phyloP scores from a whole-genome alignment of 2,329 filamentous ascomycete species.

The Aaosphaeria arxii region DNA sequence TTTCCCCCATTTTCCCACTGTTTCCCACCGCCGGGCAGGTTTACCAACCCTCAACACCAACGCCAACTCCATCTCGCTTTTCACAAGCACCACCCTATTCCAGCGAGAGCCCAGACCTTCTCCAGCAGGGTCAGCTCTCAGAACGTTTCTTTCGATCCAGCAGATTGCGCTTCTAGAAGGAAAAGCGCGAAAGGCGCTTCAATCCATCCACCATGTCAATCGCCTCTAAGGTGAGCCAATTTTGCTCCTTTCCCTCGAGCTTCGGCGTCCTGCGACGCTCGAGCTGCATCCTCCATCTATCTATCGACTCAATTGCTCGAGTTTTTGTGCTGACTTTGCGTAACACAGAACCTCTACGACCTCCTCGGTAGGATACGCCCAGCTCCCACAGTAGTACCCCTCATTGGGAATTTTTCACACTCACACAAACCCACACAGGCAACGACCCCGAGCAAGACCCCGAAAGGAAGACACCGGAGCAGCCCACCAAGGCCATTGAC shows the following conservation, averaged over 20 bases:
- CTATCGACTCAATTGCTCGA: background rate
- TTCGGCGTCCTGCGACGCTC: background rate
- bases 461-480: slow-evolving; percentile 66
- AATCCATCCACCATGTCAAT: slow-evolving; percentile 39
- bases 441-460: slow-evolving; percentile 69
- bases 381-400: background rate
- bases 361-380: slow-evolving; percentile 74
- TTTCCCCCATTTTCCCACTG: slow-evolving; percentile 10
- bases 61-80: background rate
- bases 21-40: background rate
- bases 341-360: slow-evolving; percentile 85
- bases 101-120: slow-evolving; percentile 38
- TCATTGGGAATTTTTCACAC: background rate
- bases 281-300: background rate
- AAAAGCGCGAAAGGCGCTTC: slow-evolving; percentile 46
- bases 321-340: slow-evolving; percentile 35
- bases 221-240: slow-evolving; percentile 41
- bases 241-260: slow-evolving; percentile 3
- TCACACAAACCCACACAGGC: slow-evolving; percentile 46
- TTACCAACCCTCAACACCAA: too few species aligned
- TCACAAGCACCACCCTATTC: background rate
- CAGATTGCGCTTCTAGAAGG: slow-evolving; percentile 43
- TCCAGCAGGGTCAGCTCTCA: slow-evolving; percentile 39
- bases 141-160: slow-evolving; percentile 21
- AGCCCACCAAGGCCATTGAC: slow-evolving; percentile 85